These are phyloP conservation scores for Fusarium sacchari DNA, from an alignment of 2,329 filamentous ascomycete genomes.

Conservation along the genomic window DNA sequence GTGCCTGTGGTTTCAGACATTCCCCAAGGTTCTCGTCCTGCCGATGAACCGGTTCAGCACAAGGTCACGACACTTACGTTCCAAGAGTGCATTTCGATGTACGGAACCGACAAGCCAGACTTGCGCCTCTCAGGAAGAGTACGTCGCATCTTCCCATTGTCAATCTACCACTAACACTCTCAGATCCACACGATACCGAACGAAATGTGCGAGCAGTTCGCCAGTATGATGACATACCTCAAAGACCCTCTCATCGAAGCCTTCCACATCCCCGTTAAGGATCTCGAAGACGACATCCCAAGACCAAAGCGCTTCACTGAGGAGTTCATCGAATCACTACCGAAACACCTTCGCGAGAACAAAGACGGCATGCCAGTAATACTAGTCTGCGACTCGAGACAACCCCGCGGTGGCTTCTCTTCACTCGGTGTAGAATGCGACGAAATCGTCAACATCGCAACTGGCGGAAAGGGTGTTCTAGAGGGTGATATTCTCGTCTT, in stretches of 20 bases:
- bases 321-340: constrained; percentile 75
- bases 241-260: constrained; percentile 77
- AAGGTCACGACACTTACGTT: constrained; percentile 50
- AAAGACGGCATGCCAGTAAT: constrained; percentile 82
- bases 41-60: constrained; percentile 42
- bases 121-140: constrained; percentile 77
- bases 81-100: constrained; percentile 72
- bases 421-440: constrained; percentile 76
- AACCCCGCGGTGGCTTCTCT: constrained; percentile 80
- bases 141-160: constrained; percentile 28
- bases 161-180: background rate
- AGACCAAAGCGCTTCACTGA: constrained; percentile 70
- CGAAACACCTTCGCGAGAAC: constrained; percentile 70
- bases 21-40: constrained; percentile 7
- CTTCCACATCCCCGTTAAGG: constrained; percentile 67
- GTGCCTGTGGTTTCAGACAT: constrained; percentile 48
- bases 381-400: constrained; percentile 77
- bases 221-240: constrained; percentile 78
- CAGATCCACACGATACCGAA: constrained; percentile 74
- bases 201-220: constrained; percentile 67
- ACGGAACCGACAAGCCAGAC: constrained; percentile 94
- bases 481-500: constrained; percentile 81
- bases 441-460: constrained; percentile 56
- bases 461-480: constrained; percentile 55
- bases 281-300: constrained; percentile 61